These are phyloP conservation scores for Hsuehochloa calcarea DNA, from an alignment of 176 grass and related monocot species.

Conservation along the genomic window DNA sequence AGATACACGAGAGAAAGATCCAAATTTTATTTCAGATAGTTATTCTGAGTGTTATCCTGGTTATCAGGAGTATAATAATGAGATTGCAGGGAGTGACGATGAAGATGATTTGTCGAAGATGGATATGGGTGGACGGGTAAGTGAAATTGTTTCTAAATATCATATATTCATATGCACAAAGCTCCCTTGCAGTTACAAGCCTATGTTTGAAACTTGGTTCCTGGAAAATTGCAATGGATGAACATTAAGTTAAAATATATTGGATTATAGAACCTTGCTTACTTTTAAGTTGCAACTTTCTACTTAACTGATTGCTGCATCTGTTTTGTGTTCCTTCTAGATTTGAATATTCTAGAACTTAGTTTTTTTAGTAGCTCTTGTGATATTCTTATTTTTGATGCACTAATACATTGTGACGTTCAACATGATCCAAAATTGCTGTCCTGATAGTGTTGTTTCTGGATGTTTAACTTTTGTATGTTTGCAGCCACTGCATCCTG, in stretches of 20 bases:
- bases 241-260: neutral
- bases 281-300: neutral
- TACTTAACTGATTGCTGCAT: neutral
- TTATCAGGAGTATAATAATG: constrained; percentile 86
- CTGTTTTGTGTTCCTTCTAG: neutral
- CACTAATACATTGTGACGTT: too few relatives aligned
- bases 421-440: neutral
- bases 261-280: neutral
- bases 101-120: constrained; percentile 97
- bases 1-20: constrained; percentile 84
- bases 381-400: neutral
- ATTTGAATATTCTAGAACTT: neutral
- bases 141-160: constrained; percentile 28
- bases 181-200: neutral
- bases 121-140: constrained; percentile 99
- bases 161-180: neutral
- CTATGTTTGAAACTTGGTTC: neutral
- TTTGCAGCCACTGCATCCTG: neutral
- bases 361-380: neutral
- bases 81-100: constrained; percentile 81
- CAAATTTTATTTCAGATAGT: constrained; percentile 98
- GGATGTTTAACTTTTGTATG: neutral
- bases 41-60: constrained; percentile 99
- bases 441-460: neutral
- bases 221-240: neutral